Evolutionary conservation across 2,329 filamentous ascomycete genomes (phyloP).

Genomic region (Emmonsiellopsis sp.): DNA sequence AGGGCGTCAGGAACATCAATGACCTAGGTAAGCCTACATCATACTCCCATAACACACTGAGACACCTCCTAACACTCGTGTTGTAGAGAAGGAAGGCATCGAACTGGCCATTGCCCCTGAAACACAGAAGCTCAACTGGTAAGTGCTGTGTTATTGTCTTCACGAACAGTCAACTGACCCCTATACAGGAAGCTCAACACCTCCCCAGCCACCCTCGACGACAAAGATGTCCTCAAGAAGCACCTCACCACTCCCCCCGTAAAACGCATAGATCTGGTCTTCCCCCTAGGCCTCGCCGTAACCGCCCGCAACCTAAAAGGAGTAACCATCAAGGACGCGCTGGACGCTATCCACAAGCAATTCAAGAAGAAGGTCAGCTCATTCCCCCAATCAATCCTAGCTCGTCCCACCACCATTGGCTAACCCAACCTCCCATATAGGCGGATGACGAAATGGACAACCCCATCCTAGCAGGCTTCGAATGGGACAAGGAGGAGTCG

Average conservation of each 20-base stretch:
- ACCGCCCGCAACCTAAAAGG: conserved; percentile 86
- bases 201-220: conserved; percentile 67
- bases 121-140: conserved; percentile 85
- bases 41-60: not conserved
- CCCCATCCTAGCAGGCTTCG: conserved; percentile 85
- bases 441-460: conserved; percentile 82
- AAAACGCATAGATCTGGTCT: conserved; percentile 90
- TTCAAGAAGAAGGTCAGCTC: conserved; percentile 84
- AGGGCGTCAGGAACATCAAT: conserved; percentile 71
- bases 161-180: not conserved
- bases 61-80: not conserved
- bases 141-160: conserved; percentile 34
- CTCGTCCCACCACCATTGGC: conserved; percentile 2
- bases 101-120: conserved; percentile 67
- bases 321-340: conserved; percentile 92
- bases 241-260: conserved; percentile 70
- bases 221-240: conserved; percentile 75
- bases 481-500: conserved; percentile 90
- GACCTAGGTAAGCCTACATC: conserved; percentile 61
- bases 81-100: conserved; percentile 61
- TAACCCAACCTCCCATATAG: conserved; percentile 38
- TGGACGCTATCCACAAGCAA: conserved; percentile 91
- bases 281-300: conserved; percentile 78
- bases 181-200: conserved; percentile 84
- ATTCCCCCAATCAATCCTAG: not conserved